Base-by-base conservation (phyloP, 225 moss, liverwort and hornwort genomes). In the Straminergon stramineum region DNA sequence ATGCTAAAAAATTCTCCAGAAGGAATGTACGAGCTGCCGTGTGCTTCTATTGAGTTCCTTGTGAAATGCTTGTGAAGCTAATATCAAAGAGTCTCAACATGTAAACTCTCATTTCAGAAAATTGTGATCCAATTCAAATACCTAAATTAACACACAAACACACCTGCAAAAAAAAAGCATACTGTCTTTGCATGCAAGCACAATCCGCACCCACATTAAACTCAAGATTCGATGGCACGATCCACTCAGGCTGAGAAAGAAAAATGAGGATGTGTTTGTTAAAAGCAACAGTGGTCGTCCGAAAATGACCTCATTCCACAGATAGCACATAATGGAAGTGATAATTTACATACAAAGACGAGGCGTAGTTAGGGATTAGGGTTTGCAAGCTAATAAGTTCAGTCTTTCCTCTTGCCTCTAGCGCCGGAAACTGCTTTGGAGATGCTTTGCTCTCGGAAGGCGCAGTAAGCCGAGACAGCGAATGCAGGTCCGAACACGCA, bases 381-480 rank as follows among this genome's bases (percentile, higher is more conserved):
- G 21, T 57, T 77, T 67, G 87, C 55, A 52, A 56, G 48, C 63
- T 15, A 27, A 18, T 18, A 7, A 20, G 43, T 76, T 92, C 85
- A 92, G 13, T 92, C 90, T 64, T 90, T 81, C 84, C 90, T 86
- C 89, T 92, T 93, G 86, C 31, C 69, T 48, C 58, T 76, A 56
- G 67, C 81, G 43, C 57, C 69, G n/a, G 87, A 85, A 55, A 87
- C 91, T 37, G 88, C 63, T 82, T 92, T 89, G 61, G 94, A 94
- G 86, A 94, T 94, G 84, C 75, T 73, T 80, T 94, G 95, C 90
- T 95, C 95, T 45, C 93, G 90, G 88, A 91, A 94, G 51, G 91
- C 93, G 68, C 90, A 93, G 85, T 95, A 94, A 15, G 60, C 51
- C 28, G 95, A 95, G 64, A 94, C 75, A 7, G 94, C 93, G 65